A percentile compares a stretch with the other conserved stretches of the same genome.
Evolutionary conservation across 352 stramenopile genomes (phyloP).

Genomic region (Phytophthora sp.): DNA sequence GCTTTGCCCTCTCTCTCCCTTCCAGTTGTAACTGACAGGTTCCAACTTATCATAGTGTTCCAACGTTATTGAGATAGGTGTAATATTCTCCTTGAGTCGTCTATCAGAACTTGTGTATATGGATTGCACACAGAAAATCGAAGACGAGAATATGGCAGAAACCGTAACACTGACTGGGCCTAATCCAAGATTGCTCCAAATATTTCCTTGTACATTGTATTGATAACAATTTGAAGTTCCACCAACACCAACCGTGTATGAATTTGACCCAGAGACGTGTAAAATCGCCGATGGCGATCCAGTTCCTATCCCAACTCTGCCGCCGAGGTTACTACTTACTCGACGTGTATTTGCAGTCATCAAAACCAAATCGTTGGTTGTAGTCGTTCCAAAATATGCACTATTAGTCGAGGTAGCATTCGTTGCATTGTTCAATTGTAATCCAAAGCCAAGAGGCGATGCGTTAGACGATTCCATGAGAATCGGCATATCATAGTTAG

Average conservation of each 20-base stretch:
- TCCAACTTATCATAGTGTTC: neutral
- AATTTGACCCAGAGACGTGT: neutral
- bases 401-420: neutral
- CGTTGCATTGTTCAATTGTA: constrained; percentile 19
- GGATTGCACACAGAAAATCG: neutral
- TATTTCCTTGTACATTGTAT: too few species aligned
- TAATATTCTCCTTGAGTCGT: too few species aligned
- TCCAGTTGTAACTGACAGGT: neutral
- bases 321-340: constrained; percentile 7
- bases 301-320: constrained; percentile 22
- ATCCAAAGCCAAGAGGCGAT: constrained; percentile 15
- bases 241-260: neutral
- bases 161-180: neutral
- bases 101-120: neutral
- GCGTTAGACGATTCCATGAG: constrained; percentile 22
- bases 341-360: constrained; percentile 21
- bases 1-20: neutral
- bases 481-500: constrained; percentile 14
- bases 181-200: too few species aligned
- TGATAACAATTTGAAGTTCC: too few species aligned
- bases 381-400: constrained; percentile 5
- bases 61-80: neutral
- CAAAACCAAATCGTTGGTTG: constrained; percentile 19
- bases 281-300: neutral
- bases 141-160: neutral